Percentiles rank a stretch among this genome's conserved stretches.
Conservation (phyloP, 441 rosid species). For the Pelargonium australe region DNA sequence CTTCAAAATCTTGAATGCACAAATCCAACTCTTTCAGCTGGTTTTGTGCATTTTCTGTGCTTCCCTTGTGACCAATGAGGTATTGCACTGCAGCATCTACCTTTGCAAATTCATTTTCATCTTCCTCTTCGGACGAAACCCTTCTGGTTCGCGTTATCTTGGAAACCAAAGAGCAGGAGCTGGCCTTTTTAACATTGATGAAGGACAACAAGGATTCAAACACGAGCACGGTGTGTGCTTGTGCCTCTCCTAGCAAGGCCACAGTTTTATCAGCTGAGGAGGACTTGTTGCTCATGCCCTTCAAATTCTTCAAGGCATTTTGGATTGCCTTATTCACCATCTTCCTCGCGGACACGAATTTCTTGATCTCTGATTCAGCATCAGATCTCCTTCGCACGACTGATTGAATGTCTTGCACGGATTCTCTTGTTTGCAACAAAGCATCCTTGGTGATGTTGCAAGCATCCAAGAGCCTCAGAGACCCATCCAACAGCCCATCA, state of each 20-base stretch:
- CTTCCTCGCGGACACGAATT: constrained; percentile 29
- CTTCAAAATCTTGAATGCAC: constrained; percentile 37
- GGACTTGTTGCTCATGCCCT: constrained; percentile 21
- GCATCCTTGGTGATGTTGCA: constrained; percentile 34
- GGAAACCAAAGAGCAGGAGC: constrained; percentile 25
- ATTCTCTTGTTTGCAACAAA: constrained; percentile 26
- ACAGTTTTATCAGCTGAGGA: neutral
- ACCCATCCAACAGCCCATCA: constrained; percentile 32
- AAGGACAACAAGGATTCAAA: constrained; percentile 32
- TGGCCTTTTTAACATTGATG: constrained; percentile 28
- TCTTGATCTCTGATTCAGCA: constrained; percentile 22
- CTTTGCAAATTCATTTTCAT: constrained; percentile 25
- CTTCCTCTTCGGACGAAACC: constrained; percentile 19
- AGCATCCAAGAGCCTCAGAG: constrained; percentile 32
- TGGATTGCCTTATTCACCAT: constrained; percentile 22
- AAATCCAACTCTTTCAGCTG: constrained; percentile 27
- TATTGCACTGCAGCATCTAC: constrained; percentile 25
- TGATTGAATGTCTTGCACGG: constrained; percentile 22
- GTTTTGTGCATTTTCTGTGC: constrained; percentile 24
- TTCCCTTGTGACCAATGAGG: constrained; percentile 8
- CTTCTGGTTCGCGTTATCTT: constrained; percentile 31
- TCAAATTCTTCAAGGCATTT: constrained; percentile 25
- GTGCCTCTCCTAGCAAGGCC: constrained; percentile 24
- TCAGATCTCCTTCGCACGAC: constrained; percentile 27
- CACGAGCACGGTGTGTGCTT: constrained; percentile 22